Evolutionary conservation across 2,329 filamentous ascomycete genomes (phyloP).

Genomic region (Monilinia polystroma): DNA sequence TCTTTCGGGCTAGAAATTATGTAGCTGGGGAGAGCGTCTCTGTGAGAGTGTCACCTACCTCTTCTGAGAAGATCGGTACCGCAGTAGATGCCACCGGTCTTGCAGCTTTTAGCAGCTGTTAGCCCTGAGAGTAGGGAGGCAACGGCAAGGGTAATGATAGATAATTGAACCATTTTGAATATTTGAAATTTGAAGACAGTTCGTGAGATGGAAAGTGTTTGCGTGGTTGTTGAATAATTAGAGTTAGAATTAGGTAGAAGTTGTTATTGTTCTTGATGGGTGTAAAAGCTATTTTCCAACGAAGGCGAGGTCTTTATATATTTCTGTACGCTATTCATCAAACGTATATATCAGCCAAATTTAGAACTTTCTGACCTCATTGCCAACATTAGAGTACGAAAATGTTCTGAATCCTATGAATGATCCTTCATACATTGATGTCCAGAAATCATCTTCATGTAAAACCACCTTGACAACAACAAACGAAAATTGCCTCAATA

Average conservation of each 20-base stretch:
- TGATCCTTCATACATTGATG: too few relatives aligned
- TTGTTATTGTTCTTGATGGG: background rate
- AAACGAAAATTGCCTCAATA: too few relatives aligned
- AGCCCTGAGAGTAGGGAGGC: background rate
- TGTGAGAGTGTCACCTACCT: background rate
- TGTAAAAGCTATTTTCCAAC: background rate
- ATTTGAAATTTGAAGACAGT: background rate
- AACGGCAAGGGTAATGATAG: background rate
- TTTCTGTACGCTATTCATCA: background rate
- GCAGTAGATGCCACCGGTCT: background rate
- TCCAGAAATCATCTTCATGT: background rate
- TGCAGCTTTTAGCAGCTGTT: constrained; percentile 5
- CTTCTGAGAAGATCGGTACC: constrained; percentile 1
- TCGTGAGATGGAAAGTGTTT: background rate
- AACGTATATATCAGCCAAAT: background rate
- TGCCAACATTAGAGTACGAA: background rate
- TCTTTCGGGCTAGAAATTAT: too few relatives aligned
- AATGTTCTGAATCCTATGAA: background rate
- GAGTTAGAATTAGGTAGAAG: background rate
- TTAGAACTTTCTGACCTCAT: background rate
- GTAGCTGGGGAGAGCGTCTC: too few relatives aligned
- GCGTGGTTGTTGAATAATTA: background rate
- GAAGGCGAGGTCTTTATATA: background rate
- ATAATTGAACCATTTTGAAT: constrained; percentile 9
- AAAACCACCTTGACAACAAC: too few relatives aligned